Base-by-base conservation (phyloP, 306 rosid species). In the Castanopsis chinensis region DNA sequence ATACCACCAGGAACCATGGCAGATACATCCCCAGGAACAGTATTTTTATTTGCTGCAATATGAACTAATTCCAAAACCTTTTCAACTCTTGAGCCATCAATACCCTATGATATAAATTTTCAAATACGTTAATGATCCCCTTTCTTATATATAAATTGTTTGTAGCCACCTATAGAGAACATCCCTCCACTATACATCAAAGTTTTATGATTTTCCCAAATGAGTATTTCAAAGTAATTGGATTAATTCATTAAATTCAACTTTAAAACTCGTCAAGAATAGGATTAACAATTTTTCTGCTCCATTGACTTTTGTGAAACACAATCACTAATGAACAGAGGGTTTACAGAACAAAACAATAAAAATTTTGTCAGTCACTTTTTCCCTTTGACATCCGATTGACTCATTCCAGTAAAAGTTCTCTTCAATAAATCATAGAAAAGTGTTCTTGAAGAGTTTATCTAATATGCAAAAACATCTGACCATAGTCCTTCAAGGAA, bases 1-100 rank as follows among this genome's bases (percentile, higher is more conserved):
- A 94, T 88, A 65, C 98, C 98, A 54, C 98, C 97, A 27, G 98
- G 97, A 85, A 92, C 94, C 98, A 94, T 91, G 75, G 98, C 98
- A 86, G 98, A 94, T 78, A 94, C 95, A 33, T 94, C 98, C 73
- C 98, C 98, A 4, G 97, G 98, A 87, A 94, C 97, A 10, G 98
- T 94, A 59, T 94, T 94, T 90, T 94, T 92, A 81, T 94, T 94
- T 76, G 98, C 97, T 15, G 97, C 98, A 70, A 94, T 91, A 73
- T 91, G 98, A 81, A 86, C 97, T 72, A 85, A 77, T 84, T 94
- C 97, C 83, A 94, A 61, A 82, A 94, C 98, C 86, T 92, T 94
- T 85, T 94, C 98, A 43, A 94, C 98, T 86, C 98, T 91, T 14
- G 98, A 94, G 19, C 98, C 97, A 87, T 92, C 98, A 58, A 94